Conservation (phyloP, 1,139 yeast species). For the Debaryomycetaceae sp. region DNA sequence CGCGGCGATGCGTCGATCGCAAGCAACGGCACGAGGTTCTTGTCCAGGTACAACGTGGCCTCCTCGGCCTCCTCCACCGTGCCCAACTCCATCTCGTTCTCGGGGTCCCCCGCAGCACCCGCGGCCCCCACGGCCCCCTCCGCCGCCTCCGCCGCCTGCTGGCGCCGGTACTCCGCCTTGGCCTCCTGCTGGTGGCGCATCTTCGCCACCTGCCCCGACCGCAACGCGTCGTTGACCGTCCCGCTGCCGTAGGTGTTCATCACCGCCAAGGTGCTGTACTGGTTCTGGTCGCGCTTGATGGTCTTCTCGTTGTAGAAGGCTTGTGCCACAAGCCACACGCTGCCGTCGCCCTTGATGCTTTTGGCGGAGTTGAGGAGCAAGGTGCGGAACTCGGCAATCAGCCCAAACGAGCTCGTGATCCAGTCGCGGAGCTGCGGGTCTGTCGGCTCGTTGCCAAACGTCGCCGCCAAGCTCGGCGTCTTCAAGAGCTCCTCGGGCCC, state of each 20-base stretch:
- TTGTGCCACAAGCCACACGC: conserved; percentile 69
- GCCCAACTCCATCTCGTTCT: conserved; percentile 25
- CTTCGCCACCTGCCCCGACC: conserved; percentile 47
- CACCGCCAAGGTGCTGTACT: conserved; percentile 49
- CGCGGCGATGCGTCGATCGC: conserved; percentile 71
- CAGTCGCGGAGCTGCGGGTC: conserved; percentile 36
- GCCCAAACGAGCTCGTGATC: conserved; percentile 59
- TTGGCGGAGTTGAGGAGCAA: conserved; percentile 57
- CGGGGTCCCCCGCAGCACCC: conserved; percentile 8
- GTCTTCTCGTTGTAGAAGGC: conserved; percentile 24
- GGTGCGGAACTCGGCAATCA: conserved; percentile 62
- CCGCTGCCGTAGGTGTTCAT: conserved; percentile 78
- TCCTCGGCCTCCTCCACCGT: conserved; percentile 42
- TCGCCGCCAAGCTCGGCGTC: conserved; percentile 33
- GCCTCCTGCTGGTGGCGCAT: conserved; percentile 33
- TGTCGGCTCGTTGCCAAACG: conserved; percentile 33
- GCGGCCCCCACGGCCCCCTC: conserved; percentile 14
- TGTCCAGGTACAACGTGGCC: conserved; percentile 30
- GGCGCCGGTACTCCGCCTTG: conserved; percentile 21
- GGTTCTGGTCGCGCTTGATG: conserved; percentile 19
- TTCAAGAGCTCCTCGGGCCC: conserved; percentile 32
- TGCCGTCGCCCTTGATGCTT: conserved; percentile 71
- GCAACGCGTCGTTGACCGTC: conserved; percentile 51
- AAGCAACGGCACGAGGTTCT: conserved; percentile 55
- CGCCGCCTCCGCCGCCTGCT: conserved; percentile 11